Evolutionary conservation across 2,329 filamentous ascomycete species (phyloP), one percentile per base, ranked within the genome.

Genomic region (Aspergillus glaucus): DNA sequence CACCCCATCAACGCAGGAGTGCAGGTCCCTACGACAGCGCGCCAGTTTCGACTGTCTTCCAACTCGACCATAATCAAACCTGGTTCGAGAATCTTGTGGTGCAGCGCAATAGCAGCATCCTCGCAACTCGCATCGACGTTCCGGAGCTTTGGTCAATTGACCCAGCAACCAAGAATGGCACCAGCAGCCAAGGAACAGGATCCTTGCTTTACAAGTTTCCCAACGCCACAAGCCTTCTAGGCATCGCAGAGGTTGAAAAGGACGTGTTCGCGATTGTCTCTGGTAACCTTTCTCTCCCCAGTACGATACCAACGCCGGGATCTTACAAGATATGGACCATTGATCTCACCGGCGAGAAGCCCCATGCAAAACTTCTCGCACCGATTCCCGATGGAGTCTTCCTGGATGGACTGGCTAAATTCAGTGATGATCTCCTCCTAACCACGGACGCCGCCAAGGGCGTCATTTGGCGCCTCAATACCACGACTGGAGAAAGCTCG

Each of bases 11-110:
- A 30, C 10, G 10, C 9, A 30, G 9, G 4, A 30, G 10, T 30
- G 26, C 2, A 30, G 26, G 10, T 3, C 10, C 9, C 9, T 30
- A 30, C 12, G 26, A 30, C 9, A 10, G 26, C 26, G 26, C 26
- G 2, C 10, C 26, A 3, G 41, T 28, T 4, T 43, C 41, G 7
- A 43, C 14, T 6, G 41, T 43, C 24, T 44, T 50, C 30, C 50
- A 53, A 21, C 44, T 48, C 19, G 15, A 21, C 5, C 22, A 7
- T 6, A 50, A 48, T 30, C 43, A 43, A 2, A 50, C 48, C n/a
- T 53, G 50, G 50, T 39, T 53, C 24, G 50, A 53, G 17, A 50
- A 50, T 7, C 24, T 53, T 14, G 45, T 46, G 3, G 43, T 46
- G 7, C 47, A 45, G 10, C 28, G 19, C 15, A 37, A 46, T 36